A percentile compares a stretch with the other conserved stretches of the same genome.
Evolutionary conservation across 1,139 yeast genomes (phyloP).

Genomic region (Protomyces lactucae-debilis): DNA sequence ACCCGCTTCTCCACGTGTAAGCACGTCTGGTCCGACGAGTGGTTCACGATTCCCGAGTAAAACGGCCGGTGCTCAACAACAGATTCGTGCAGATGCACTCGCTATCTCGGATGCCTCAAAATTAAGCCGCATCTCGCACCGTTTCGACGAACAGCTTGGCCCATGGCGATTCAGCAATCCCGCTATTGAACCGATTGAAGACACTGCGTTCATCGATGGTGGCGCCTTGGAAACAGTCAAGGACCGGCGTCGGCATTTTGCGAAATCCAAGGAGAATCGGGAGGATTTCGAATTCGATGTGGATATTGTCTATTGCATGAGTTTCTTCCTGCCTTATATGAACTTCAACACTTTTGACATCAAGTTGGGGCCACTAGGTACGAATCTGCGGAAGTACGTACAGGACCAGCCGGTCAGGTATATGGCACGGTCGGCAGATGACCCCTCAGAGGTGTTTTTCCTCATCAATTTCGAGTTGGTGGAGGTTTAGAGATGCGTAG

Average conservation of each 20-base stretch:
- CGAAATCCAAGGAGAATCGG: conserved; percentile 17
- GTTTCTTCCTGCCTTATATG: conserved; percentile 30
- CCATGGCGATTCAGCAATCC: conserved; percentile 30
- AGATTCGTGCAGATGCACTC: not conserved
- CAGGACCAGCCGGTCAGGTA: conserved; percentile 31
- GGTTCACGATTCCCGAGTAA: not conserved
- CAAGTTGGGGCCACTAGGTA: conserved; percentile 27
- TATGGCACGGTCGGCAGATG: conserved; percentile 26
- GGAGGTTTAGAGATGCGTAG: not conserved
- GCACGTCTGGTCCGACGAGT: not conserved
- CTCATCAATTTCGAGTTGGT: conserved; percentile 26
- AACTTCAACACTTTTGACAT: conserved; percentile 29
- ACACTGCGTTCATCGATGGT: conserved; percentile 27
- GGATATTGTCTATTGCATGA: conserved; percentile 30
- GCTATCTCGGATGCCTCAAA: not conserved
- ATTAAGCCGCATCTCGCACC: not conserved
- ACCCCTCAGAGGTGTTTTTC: conserved; percentile 23
- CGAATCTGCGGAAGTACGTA: conserved; percentile 33
- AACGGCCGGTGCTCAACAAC: not conserved
- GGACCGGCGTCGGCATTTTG: conserved; percentile 28
- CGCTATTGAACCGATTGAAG: conserved; percentile 28
- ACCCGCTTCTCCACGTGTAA: not conserved
- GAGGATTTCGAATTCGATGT: conserved; percentile 24
- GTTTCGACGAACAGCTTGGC: conserved; percentile 22
- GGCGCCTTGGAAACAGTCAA: conserved; percentile 25